Evolutionary conservation across 2,329 filamentous ascomycete species (phyloP), one percentile per base, ranked within the genome.

Genomic region (Botrytis paeoniae): DNA sequence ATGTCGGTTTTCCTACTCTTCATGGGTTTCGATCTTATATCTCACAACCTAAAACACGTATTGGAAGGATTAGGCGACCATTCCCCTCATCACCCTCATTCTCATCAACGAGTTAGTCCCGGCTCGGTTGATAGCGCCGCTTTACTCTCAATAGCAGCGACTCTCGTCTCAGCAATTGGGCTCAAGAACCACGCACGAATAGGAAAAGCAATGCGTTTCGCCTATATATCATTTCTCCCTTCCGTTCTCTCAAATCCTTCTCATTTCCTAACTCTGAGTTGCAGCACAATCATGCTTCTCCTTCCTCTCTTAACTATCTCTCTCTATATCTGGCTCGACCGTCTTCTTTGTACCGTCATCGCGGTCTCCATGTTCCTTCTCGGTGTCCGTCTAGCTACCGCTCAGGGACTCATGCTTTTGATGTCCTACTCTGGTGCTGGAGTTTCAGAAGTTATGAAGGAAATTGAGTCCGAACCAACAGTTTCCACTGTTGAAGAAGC

Each of bases 1-100:
- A 94, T 98, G 90, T 97, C 94, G 69, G 92, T 99, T 57, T 94
- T 98, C 75, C 88, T 99, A 20, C 89, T 97, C n/a, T 99, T 99
- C 83, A 97, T 97, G 86, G 95, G 95, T 32, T 92, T 98, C 79
- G 96, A 99, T 79, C 89, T 99, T 66, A 92, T 99, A 75, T 97
- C 93, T 59, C 96, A 99, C 81, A 95, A 94, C 74, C 85, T 97
- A 25, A 96, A 97, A 81, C 95, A 99, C 82, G 88, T 94, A n/a
- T 88, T 99, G 18, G 95, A 98, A 82, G 82, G 82, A 22, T 79
- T 89, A 32, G 90, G 91, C 22, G 86, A 86, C 25, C 93, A 97
- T 79, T 87, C 91, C 71, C 86, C 93, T 35, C 94, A 97, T 78
- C 91, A 93, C 78, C 85, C 86, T 5, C 89, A 93, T 76, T 82